These are phyloP conservation scores for Beauveria bassiana DNA, from an alignment of 2,329 filamentous ascomycete genomes.

Conservation along the genomic window DNA sequence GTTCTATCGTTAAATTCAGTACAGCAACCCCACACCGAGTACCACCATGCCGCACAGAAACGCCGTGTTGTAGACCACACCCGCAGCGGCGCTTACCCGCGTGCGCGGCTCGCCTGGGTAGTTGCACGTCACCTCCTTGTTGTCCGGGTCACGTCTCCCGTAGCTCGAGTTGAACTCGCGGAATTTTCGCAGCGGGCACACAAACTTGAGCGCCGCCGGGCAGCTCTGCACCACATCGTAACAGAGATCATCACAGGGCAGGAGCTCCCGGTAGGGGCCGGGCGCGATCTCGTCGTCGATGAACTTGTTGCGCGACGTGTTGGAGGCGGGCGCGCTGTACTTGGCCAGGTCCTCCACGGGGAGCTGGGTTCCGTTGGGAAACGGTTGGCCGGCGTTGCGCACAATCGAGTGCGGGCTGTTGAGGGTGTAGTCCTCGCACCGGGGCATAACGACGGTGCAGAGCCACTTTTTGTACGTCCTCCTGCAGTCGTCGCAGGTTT, in stretches of 20 bases:
- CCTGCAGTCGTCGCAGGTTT: constrained; percentile 67
- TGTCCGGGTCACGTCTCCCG: constrained; percentile 20
- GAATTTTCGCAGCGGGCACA: constrained; percentile 51
- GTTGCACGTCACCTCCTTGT: constrained; percentile 27
- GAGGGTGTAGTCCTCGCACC: constrained; percentile 75
- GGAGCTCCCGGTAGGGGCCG: constrained; percentile 87
- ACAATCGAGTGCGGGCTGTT: constrained; percentile 34
- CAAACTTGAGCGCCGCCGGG: constrained; percentile 67
- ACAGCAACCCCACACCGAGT: neutral
- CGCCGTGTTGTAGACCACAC: neutral
- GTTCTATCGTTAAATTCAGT: neutral
- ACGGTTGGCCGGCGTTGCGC: constrained; percentile 64
- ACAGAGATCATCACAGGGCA: constrained; percentile 84
- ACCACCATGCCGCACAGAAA: neutral
- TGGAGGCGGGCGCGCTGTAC: constrained; percentile 19
- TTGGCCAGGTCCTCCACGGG: constrained; percentile 23
- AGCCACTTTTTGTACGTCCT: constrained; percentile 88
- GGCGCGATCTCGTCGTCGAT: constrained; percentile 69
- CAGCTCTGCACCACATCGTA: constrained; percentile 80
- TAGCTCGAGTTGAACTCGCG: constrained; percentile 30
- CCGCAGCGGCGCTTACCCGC: constrained; percentile 1
- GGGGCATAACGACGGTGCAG: constrained; percentile 85
- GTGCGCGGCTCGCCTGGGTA: constrained; percentile 30
- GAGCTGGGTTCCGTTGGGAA: constrained; percentile 59
- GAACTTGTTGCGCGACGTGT: constrained; percentile 56